Evolutionary conservation across 306 rosid species (phyloP), one percentile per base, ranked within the genome.

Genomic region (Albizia julibrissin): DNA sequence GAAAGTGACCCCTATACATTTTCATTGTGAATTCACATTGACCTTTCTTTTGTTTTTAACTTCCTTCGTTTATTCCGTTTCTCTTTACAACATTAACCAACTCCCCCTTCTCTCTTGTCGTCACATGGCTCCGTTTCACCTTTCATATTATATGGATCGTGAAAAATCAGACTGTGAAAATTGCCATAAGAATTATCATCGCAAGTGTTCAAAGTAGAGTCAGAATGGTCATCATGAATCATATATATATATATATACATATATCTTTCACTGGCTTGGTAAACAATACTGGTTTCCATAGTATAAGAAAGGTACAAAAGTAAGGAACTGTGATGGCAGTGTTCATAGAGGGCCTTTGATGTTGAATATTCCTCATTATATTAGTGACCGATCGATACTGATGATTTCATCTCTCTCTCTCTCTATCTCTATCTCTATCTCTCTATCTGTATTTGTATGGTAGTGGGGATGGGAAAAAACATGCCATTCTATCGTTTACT

Each of bases 161-260:
- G 61, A 52, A 52, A 18, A 50, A 52, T 33, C 31, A 29, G 33
- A 52, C 21, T 74, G 52, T 52, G 21, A 34, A 34, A 42, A 47
- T 69, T 75, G 11, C 75, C 77, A n/a, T 84, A 84, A 76, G 65
- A 76, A 71, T 75, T 52, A 52, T 52, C 15, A 79, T 43, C 40
- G 77, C 42, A 81, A 67, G 54, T 14, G 73, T 67, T 78, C 46
- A 74, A 85, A 78, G 74, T 5, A 74, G 16, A 54, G 44, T n/a
- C 50, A 18, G 61, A 77, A 83, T 46, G 47, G 78, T 68, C 75
- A 3, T 78, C 80, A 71, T 56, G 62, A 73, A 77, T 81, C 70
- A 40, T 39, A 52, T 31, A 44, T 42, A 54, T 0, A 9, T 0
- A 9, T 2, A 58, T 0, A 0, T 0, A 22, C 10, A 22, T 9